Evolutionary conservation across 2,329 filamentous ascomycete genomes (phyloP).

Genomic region (Pseudogymnoascus sp.): DNA sequence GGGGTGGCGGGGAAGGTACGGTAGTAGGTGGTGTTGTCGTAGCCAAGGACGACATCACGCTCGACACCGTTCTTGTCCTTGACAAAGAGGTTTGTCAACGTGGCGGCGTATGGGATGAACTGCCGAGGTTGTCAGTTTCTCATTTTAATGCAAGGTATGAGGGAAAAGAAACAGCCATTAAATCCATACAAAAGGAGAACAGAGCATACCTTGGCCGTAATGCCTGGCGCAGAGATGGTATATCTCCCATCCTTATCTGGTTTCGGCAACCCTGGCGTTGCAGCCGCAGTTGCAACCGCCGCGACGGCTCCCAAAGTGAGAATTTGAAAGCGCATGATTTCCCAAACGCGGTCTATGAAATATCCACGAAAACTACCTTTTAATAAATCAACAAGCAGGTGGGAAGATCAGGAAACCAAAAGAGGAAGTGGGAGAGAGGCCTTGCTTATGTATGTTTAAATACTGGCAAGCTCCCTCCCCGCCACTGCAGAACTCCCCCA

Average conservation of each 20-base stretch:
- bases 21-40: slow-evolving; percentile 53
- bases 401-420: neutral
- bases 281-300: neutral
- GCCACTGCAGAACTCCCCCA: neutral
- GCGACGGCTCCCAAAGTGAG: slow-evolving; percentile 12
- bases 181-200: neutral
- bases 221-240: neutral
- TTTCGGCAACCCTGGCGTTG: neutral
- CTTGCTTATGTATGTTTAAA: neutral
- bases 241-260: neutral
- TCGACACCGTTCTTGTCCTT: slow-evolving; percentile 53
- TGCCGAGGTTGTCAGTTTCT: slow-evolving; percentile 23
- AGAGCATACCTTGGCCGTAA: slow-evolving; percentile 9
- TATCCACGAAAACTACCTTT: neutral
- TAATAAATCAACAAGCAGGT: neutral
- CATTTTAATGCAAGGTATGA: too few species aligned
- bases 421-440: neutral
- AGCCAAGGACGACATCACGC: slow-evolving; percentile 56
- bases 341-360: neutral
- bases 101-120: slow-evolving; percentile 49
- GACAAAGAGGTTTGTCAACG: slow-evolving; percentile 54
- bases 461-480: neutral
- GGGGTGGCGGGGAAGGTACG: slow-evolving; percentile 13
- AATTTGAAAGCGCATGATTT: slow-evolving; percentile 5
- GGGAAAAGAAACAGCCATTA: neutral